Base-by-base conservation (phyloP, 768 basidiomycete species). In the Suillus fuscotomentosus region DNA sequence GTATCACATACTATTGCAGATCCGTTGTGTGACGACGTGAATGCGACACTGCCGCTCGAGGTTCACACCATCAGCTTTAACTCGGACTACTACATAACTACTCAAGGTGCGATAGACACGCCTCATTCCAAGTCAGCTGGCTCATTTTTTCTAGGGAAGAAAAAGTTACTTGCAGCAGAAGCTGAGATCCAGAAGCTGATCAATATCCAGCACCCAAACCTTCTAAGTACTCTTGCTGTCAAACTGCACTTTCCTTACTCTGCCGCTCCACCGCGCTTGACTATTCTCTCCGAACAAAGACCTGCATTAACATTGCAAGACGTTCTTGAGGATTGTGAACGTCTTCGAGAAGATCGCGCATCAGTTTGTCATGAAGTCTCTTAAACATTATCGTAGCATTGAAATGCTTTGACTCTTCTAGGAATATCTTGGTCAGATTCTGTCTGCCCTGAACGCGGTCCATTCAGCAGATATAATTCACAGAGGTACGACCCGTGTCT, bases 391-490 rank as follows among this genome's bases (percentile, higher is more conserved):
- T 27, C 17, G 17, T 47, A 61, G 65, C 36, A 67, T 31, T 34
- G 11, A 59, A 14, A 27, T 57, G 20, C n/a, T 53, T 20, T 24
- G 65, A 45, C 39, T 41, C 39, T 20, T 42, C 17, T 65, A 93
- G 90, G 92, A 91, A 63, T 94, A 93, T 69, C 79, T 92, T 1
- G 79, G 78, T 0, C 92, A 95, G 72, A 86, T 92, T 43, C 76
- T 94, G 1, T 83, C 86, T 2, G 92, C 85, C 0, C 74, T 94
- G 60, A 87, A 89, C 63, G 84, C 84, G 0, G 72, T 94, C 1
- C 92, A 94, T 70, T 79, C 84, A 0, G 78, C 75, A 3, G 86
- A 86, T 64, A 76, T 94, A 20, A 81, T 92, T 13, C 94, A 95
- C 75, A 84, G 90, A 72, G 85, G 91, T 87, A 68, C 22, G 69